Base-by-base conservation (phyloP, 129 eudicot species). In the Chrysanthemum makinoi region DNA sequence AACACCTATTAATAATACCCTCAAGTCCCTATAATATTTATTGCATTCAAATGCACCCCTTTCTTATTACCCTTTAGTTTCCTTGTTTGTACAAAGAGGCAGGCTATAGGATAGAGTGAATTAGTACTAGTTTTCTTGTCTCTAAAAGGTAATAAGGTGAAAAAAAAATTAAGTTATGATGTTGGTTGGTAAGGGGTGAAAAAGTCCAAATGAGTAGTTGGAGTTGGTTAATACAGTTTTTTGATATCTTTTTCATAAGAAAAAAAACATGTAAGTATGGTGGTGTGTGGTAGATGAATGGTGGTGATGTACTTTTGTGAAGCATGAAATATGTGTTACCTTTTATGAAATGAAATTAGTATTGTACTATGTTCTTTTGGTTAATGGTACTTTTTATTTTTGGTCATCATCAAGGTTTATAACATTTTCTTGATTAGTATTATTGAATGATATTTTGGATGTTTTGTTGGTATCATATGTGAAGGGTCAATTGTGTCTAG, bases 11-110 rank as follows among this genome's bases (percentile, higher is more conserved):
- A 62, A 56, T 66, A 39, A 30, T 79, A 56, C 72, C 55, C 12
- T 62, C 1, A 44, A 46, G 82, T 54, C 69, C 77, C 68, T 74
- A 6, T 46, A 55, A 14, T 78, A 6, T 62, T 11, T 55, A 66
- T 69, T 48, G 5, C 44, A 74, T 10, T n/a, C 55, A 35, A 69
- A 72, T 56, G 66, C 26, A 51, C 66, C 83, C 15, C 10, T 75
- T 28, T 20, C 72, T 4, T 57, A 18, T 52, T 62, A 58, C 77
- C 62, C 69, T 53, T 62, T 57, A 47, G 50, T 58, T 54, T 46
- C 62, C 58, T 64, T 60, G 26, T 28, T 74, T 86, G 91, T 83
- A 69, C 26, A 83, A 79, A 76, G 80, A 78, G 59, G 81, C 79
- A 79, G 72, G 62, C 46, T 20, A 44, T 53, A 72, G 66, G 50